Base-by-base conservation (phyloP, 805 yeast species). In the Metschnikowia lachancei region DNA sequence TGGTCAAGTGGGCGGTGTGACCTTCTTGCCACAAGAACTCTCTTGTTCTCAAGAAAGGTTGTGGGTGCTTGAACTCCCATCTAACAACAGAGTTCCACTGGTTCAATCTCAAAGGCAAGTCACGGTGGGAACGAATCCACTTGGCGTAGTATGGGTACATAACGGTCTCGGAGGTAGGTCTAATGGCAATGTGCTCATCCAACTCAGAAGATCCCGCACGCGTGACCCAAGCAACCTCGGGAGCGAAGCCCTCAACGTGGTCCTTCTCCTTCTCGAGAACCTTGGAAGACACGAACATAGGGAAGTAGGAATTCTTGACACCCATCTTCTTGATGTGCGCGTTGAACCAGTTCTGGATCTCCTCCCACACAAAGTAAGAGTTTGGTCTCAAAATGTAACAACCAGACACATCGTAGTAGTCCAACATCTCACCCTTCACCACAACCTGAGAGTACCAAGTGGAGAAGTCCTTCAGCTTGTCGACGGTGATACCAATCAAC, bases 11-110 rank as follows among this genome's bases (percentile, higher is more conserved):
- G 45, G 96, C 99, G 41, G 99, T 94, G 76, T 94, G 99, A 60
- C 99, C 99, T 75, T 94, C 99, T 75, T 94, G 99, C 99, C 99
- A 94, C 69, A 94, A 77, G 74, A 94, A 94, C 74, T 94, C 99
- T 75, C 99, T 86, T 12, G 99, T 95, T 80, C 99, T 87, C 65
- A 94, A 75, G 72, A 94, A 94, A 41, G 99, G 99, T 75, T 94
- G 99, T 48, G 99, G 99, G 70, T 94, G 98, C 77, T 94, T 94
- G 76, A 94, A 94, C 74, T 94, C 99, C 99, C 99, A 94, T 77
- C 99, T 86, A 41, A 94, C 99, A 37, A 94, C 99, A 16, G 97
- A 91, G 76, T 95, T 95, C 99, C 99, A 94, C 75, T 94, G 99
- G 77, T 94, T 94, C 64, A 94, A 80, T 63, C 87, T 87, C 71